Base-by-base conservation (phyloP, 257 asterid species). In the Coffea eugenioides region DNA sequence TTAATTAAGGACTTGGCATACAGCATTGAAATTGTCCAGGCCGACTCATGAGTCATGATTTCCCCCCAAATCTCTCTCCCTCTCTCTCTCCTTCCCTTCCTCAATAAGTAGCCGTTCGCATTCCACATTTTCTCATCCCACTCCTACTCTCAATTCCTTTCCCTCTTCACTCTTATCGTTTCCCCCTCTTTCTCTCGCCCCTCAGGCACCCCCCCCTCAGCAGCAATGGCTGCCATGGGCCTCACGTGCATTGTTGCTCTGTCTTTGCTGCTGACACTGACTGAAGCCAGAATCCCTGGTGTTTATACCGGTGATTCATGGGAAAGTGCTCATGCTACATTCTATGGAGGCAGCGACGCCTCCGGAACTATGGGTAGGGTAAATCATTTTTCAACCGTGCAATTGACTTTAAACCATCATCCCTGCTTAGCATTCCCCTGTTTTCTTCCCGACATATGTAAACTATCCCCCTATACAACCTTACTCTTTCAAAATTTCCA, bases 321-420 rank as follows among this genome's bases (percentile, higher is more conserved):
- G 98, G 78, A 90, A 73, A 85, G 74, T 27, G 98, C 98, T 57
- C 94, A 92, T 84, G 97, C 98, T 54, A 94, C 98, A 7, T 94
- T 94, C 87, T 94, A 94, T 69, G 97, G 98, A n/a, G 97, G 93
- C 27, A 86, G 90, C 31, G 98, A 92, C 20, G 98, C 96, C 78
- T 92, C 98, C 46, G 97, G 97, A 16, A 94, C 97, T 7, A 94
- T 94, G 98, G 97, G 94, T 91, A 84, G 36, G 97, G 94, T 91
- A 84, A 34, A 25, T 41, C 12, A 80, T 10, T 23, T 34, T 15
- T 41, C 25, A 20, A 31, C 16, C 46, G 18, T 5, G 6, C 14
- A 16, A 54, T 54, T 10, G 21, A 10, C 15, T 11, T 12, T 13
- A 0, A 16, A 15, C 5, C 48, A 12, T 15, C n/a, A 67, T 71